These are phyloP conservation scores for Alopecurus myosuroides DNA, from an alignment of 176 grass and related monocot species.

Conservation along the genomic window DNA sequence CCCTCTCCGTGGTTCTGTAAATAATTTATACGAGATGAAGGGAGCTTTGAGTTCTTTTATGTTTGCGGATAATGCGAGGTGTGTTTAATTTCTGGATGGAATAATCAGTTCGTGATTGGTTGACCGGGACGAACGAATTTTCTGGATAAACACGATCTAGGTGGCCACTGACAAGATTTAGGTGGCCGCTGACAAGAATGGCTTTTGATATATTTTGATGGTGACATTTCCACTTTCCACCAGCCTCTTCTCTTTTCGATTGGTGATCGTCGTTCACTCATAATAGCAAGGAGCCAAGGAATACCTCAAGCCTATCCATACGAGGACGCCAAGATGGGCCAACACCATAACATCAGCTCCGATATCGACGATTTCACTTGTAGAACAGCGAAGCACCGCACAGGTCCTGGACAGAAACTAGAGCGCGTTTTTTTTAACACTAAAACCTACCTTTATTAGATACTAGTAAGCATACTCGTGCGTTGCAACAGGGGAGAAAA, in stretches of 20 bases:
- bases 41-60: background rate
- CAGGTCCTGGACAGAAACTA: too few relatives aligned
- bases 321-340: too few relatives aligned
- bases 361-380: too few relatives aligned
- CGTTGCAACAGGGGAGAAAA: too few relatives aligned
- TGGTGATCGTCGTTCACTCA: too few relatives aligned
- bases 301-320: too few relatives aligned
- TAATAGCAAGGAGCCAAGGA: too few relatives aligned
- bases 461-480: too few relatives aligned
- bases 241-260: background rate
- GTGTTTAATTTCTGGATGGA: background rate
- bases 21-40: background rate
- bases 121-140: background rate
- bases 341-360: too few relatives aligned
- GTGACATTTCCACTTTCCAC: background rate
- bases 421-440: too few relatives aligned
- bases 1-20: constrained; percentile 20
- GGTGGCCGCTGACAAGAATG: background rate
- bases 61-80: background rate
- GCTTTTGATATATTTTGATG: background rate
- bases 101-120: background rate
- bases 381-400: too few relatives aligned
- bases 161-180: background rate
- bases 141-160: background rate
- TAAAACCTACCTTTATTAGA: too few relatives aligned